Base-by-base conservation (phyloP, 2,329 filamentous ascomycete species). In the Xylaria arbuscula region DNA sequence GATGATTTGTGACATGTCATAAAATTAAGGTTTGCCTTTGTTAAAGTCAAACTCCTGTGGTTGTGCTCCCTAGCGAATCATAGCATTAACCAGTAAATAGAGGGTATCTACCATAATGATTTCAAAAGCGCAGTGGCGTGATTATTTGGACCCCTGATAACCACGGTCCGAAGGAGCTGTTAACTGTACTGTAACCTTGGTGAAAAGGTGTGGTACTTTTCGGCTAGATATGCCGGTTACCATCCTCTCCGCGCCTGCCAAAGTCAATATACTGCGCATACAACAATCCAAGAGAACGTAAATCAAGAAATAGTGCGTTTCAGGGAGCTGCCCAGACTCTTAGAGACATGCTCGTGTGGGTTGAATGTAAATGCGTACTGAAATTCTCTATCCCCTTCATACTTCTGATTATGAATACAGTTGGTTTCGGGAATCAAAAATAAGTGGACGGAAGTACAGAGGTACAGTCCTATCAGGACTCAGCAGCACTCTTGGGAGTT, bases 391-490 rank as follows among this genome's bases (percentile, higher is more conserved):
- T 50, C 36, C 28, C 4, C 13, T 38, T 38, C 11, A 50, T 56
- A 8, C 13, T 50, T 9, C 6, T 32, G 11, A 28, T 50, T 28
- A 47, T 15, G 5, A 28, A 5, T 28, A 40, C 15, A 13, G 11
- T 11, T 56, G 15, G 22, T 24, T 50, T 42, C n/a, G 42, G 32
- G 19, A 17, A 38, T 53, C 7, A 62, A 13, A 42, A 13, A 57
- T 40, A 28, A 48, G 19, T 34, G 55, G 22, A 38, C 2, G 24
- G 34, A 45, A 24, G 38, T 45, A 59, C n/a, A 2, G 38, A 63
- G 53, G 54, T 60, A 67, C 38, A 50, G 19, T 17, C 55, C 59
- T 67, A 51, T 50, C 38, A 57, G 42, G 55, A 28, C 28, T 28
- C 28, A 28, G 28, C 28, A 56, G 38, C 13, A 59, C 47, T 63